phyloP scores from a whole-genome alignment of 2,329 filamentous ascomycete genomes.

The Curvularia lunata region DNA sequence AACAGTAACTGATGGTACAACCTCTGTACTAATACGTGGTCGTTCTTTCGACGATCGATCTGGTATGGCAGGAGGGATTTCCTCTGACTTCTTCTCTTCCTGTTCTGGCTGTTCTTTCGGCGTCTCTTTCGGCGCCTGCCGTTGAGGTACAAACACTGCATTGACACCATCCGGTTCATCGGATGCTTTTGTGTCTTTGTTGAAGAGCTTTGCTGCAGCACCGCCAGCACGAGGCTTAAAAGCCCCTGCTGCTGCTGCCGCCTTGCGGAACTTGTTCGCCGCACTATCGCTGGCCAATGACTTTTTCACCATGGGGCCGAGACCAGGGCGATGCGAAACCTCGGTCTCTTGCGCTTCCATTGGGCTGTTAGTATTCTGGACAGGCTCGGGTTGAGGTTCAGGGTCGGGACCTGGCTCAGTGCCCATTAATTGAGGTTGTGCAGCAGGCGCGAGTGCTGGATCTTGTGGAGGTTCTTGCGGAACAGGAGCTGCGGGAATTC shows the following conservation, averaged over 20 bases:
- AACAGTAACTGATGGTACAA: slow-evolving; percentile 44
- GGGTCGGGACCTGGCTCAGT: slow-evolving; percentile 14
- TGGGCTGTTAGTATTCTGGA: slow-evolving; percentile 55
- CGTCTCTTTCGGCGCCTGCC: slow-evolving; percentile 35
- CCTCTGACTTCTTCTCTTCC: slow-evolving; percentile 37
- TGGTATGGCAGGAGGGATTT: slow-evolving; percentile 27
- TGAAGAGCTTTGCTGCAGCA: slow-evolving; percentile 78
- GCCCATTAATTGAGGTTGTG: slow-evolving; percentile 11
- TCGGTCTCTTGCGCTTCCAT: slow-evolving; percentile 58
- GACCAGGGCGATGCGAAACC: slow-evolving; percentile 70
- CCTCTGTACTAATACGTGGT: slow-evolving; percentile 40
- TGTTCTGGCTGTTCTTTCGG: slow-evolving; percentile 32
- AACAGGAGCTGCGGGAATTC: slow-evolving; percentile 25
- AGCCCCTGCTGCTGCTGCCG: slow-evolving; percentile 68
- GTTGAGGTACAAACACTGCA: slow-evolving; percentile 78
- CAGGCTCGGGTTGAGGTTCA: neutral
- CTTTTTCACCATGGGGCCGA: slow-evolving; percentile 89
- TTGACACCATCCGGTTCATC: slow-evolving; percentile 89
- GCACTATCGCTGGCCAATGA: slow-evolving; percentile 76
- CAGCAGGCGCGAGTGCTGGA: slow-evolving; percentile 35
- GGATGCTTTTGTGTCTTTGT: slow-evolving; percentile 60
- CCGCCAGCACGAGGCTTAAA: slow-evolving; percentile 91
- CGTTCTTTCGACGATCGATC: slow-evolving; percentile 40
- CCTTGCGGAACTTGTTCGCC: slow-evolving; percentile 79
- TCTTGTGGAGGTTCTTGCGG: slow-evolving; percentile 15